A percentile compares a stretch with the other conserved stretches of the same genome.
These are phyloP conservation scores for Adansonia gregorii DNA, from an alignment of 441 rosid genomes.

Conservation along the genomic window DNA sequence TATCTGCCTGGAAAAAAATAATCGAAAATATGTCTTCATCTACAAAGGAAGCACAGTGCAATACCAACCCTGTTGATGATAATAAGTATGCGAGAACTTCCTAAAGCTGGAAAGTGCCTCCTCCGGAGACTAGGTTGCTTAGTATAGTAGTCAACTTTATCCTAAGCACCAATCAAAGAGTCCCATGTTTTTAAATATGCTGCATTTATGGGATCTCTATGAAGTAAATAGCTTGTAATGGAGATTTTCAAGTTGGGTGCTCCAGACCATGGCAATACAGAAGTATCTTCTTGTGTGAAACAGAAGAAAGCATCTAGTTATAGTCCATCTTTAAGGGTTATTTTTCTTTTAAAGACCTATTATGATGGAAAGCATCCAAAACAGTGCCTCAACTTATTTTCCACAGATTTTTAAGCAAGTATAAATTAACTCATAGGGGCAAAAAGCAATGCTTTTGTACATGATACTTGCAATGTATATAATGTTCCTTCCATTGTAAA, in stretches of 20 bases:
- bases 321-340: background rate
- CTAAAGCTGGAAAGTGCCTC: constrained; percentile 9
- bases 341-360: background rate
- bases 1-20: constrained; percentile 57
- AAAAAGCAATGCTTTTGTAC: background rate
- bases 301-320: background rate
- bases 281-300: background rate
- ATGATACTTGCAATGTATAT: background rate
- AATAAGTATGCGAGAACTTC: background rate
- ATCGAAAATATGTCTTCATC: constrained; percentile 10
- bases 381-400: background rate
- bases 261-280: background rate
- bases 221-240: background rate
- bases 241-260: background rate
- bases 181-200: background rate
- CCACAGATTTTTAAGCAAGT: background rate
- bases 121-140: background rate
- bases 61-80: constrained; percentile 8
- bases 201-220: background rate
- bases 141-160: background rate
- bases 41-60: constrained; percentile 16
- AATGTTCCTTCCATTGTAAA: background rate
- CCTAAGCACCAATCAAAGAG: background rate
- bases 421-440: background rate
- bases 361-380: background rate